Evolutionary conservation across 2,329 filamentous ascomycete genomes (phyloP).

Genomic region (Pseudopithomyces maydicus): DNA sequence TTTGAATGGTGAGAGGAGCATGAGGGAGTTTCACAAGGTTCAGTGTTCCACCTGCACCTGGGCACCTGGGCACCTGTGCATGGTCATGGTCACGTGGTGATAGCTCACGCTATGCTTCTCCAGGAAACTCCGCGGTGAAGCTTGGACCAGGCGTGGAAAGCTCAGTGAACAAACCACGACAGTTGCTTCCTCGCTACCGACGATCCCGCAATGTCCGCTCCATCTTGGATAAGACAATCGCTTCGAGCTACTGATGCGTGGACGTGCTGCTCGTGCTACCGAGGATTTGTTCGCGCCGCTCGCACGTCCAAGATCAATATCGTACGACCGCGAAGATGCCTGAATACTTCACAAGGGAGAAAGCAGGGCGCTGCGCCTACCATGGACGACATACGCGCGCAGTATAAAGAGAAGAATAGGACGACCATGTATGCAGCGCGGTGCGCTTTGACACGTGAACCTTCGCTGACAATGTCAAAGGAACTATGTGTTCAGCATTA

Average conservation of each 20-base stretch:
- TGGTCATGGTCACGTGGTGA: too few relatives aligned
- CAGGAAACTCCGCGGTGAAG: conserved; percentile 33
- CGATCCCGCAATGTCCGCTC: conserved; percentile 32
- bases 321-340: conserved; percentile 30
- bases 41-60: too few relatives aligned
- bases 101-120: conserved; percentile 10
- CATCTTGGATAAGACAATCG: conserved; percentile 24
- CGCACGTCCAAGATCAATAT: conserved; percentile 25
- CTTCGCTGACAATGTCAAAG: conserved; percentile 44
- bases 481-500: conserved; percentile 77
- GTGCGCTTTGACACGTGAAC: neutral
- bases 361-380: conserved; percentile 51
- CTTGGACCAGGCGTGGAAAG: conserved; percentile 6
- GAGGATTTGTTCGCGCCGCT: conserved; percentile 24
- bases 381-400: conserved; percentile 68
- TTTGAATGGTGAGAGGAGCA: too few relatives aligned
- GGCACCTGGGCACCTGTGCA: too few relatives aligned
- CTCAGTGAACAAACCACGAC: conserved; percentile 25
- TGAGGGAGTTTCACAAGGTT: too few relatives aligned
- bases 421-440: conserved; percentile 61
- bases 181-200: conserved; percentile 5
- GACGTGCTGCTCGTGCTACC: conserved; percentile 45
- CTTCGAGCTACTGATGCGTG: conserved; percentile 34
- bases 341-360: conserved; percentile 37
- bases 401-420: conserved; percentile 70